Conservation (phyloP, 148 eudicot species). For the Amaranthus hypochondriacus region DNA sequence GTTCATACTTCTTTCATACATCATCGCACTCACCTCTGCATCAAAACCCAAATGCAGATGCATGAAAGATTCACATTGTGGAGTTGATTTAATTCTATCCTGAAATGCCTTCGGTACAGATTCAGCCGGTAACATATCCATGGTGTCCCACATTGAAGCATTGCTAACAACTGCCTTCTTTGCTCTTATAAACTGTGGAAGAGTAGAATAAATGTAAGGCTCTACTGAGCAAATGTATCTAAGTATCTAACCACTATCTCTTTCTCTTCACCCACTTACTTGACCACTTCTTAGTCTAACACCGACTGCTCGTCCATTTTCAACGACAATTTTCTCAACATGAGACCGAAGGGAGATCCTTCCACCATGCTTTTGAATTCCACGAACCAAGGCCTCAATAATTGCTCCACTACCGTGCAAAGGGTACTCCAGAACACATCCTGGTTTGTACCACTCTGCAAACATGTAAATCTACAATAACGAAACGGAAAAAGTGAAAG, state of each 20-base stretch:
- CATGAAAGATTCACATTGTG: constrained; percentile 98
- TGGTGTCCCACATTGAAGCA: constrained; percentile 99
- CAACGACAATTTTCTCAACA: constrained; percentile 74
- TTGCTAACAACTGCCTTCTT: constrained; percentile 96
- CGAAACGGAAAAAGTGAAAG: constrained; percentile 1
- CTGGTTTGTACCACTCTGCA: constrained; percentile 99
- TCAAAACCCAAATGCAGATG: constrained; percentile 98
- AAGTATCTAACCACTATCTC: background rate
- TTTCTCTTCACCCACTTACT: constrained; percentile 41
- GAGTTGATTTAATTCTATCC: constrained; percentile 57
- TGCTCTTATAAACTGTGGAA: constrained; percentile 79
- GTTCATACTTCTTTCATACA: too few species aligned
- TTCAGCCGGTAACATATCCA: constrained; percentile 65
- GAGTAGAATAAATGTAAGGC: constrained; percentile 19
- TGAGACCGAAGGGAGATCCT: constrained; percentile 74
- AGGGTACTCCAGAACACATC: constrained; percentile 87
- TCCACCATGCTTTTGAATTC: constrained; percentile 82
- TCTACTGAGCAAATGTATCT: constrained; percentile 7
- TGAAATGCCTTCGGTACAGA: constrained; percentile 58
- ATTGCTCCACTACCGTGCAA: constrained; percentile 86
- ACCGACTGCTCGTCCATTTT: constrained; percentile 91
- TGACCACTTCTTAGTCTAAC: constrained; percentile 85
- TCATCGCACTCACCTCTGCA: constrained; percentile 53
- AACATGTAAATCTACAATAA: constrained; percentile 89
- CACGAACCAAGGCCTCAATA: constrained; percentile 86